Evolutionary conservation across 2,329 filamentous ascomycete species (phyloP), one percentile per base, ranked within the genome.

Genomic region (Byssothecium circinans): DNA sequence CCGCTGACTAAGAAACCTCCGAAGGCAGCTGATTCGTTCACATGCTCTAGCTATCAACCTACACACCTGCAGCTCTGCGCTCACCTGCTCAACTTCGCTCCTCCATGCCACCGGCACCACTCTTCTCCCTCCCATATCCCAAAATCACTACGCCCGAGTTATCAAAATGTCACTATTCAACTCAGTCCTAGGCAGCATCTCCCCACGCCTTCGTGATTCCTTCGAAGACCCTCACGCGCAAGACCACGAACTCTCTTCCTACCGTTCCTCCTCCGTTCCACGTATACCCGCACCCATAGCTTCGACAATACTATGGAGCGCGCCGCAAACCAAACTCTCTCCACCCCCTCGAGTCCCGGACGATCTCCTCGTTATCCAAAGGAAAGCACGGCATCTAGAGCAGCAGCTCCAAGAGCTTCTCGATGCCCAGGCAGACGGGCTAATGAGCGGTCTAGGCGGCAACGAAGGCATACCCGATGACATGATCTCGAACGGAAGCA

Each of bases 401-500:
- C 74, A 75, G 43, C 78, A 81, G 50, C 72, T 85, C 8, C 82
- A 85, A 62, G 72, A 74, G 47, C 69, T 84, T 10, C 77, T 85
- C 18, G 82, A 85, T 65, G 80, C 80, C 8, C 82, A 85, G 63
- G 79, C 80, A 25, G 80, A 83, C 56, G 81, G 78, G 15, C 70
- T 85, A 23, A 70, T 78, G 33, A 74, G 75, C 38, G 78, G 77
- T 3, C 64, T 81, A 3, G 67, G 69, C 11, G 68, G 66, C 11
- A 64, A 70, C 20, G 58, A 63, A 5, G 23, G 53, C 3, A 51
- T 50, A 29, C 50, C 54, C 6, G 75, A 81, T 52, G 76, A 78
- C 47, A 49, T 61, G 33, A 56, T 69, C 1, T 80, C 79, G 1
- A 77, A 74, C 27, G 75, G 75, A 33, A 81, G 76, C 51, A 76